phyloP scores from a whole-genome alignment of 441 rosid genomes.

The Sinapis alba region DNA sequence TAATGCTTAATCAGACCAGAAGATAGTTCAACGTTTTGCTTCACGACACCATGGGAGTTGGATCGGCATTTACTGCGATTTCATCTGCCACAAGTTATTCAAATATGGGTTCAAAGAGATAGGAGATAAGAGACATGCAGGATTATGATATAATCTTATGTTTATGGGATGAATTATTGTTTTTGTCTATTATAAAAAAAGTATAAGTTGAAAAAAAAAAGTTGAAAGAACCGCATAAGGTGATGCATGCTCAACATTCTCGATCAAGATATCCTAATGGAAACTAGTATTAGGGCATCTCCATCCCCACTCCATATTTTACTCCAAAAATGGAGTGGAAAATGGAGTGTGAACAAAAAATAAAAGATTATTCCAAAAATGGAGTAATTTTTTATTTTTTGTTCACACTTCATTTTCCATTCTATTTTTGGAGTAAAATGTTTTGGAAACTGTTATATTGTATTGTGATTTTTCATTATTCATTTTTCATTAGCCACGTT shows the following conservation, averaged over 20 bases:
- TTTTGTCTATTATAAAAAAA: not conserved
- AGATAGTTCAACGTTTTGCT: not conserved
- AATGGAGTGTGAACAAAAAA: too few species aligned
- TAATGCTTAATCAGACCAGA: not conserved
- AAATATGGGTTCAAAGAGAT: not conserved
- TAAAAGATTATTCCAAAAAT: too few species aligned
- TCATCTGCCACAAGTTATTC: not conserved
- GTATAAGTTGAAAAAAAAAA: not conserved
- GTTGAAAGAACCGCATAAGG: not conserved
- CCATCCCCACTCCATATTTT: too few species aligned
- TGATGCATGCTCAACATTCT: conserved; percentile 3
- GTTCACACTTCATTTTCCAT: too few species aligned
- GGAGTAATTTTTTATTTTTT: too few species aligned
- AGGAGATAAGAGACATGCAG: too few species aligned
- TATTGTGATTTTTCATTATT: too few species aligned
- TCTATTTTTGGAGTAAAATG: too few species aligned
- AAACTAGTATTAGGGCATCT: not conserved
- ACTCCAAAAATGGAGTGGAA: too few species aligned
- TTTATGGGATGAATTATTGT: not conserved
- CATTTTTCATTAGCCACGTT: not conserved
- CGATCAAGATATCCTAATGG: not conserved
- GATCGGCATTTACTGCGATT: not conserved
- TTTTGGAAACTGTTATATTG: too few species aligned
- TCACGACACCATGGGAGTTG: not conserved
- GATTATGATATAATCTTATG: not conserved